Evolutionary conservation across 2,329 filamentous ascomycete genomes (phyloP).

Genomic region (Trichophyton mentagrophytes): DNA sequence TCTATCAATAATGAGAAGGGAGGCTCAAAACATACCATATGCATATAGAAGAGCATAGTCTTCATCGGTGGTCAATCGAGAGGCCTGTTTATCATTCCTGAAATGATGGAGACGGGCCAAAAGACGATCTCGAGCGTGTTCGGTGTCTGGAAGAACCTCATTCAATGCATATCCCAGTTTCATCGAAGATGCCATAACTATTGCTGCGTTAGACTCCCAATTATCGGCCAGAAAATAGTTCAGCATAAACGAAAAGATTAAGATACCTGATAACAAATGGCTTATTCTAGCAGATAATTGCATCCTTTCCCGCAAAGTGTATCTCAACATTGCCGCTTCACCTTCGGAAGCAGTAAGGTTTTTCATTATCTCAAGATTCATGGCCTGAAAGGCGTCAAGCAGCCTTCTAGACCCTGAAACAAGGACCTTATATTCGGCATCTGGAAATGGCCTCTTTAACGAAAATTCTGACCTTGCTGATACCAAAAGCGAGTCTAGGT

Average conservation of each 20-base stretch:
- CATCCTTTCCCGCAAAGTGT: conserved; percentile 64
- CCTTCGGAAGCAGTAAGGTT: conserved; percentile 63
- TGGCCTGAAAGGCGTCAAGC: conserved; percentile 87
- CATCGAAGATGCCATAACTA: conserved; percentile 78
- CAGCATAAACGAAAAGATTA: not conserved
- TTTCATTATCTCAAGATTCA: conserved; percentile 83
- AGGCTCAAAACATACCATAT: conserved; percentile 47
- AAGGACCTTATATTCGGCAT: conserved; percentile 58
- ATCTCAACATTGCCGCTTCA: conserved; percentile 66
- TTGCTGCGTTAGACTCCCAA: conserved; percentile 22
- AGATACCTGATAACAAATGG: conserved; percentile 56
- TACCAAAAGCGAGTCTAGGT: conserved; percentile 58
- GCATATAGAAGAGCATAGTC: conserved; percentile 91
- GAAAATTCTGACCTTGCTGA: conserved; percentile 79
- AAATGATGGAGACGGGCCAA: conserved; percentile 82
- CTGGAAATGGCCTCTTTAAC: conserved; percentile 73
- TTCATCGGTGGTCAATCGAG: conserved; percentile 35
- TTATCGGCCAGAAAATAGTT: too few species aligned
- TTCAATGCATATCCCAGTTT: conserved; percentile 90
- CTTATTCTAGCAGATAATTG: conserved; percentile 80
- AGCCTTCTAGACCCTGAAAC: conserved; percentile 70
- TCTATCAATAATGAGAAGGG: not conserved
- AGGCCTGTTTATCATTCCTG: conserved; percentile 51
- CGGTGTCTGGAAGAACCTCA: conserved; percentile 73
- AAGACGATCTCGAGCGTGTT: conserved; percentile 65